Evolutionary conservation across 371 early-diverging fungal species (phyloP).

Genomic region (Circinella umbellata): DNA sequence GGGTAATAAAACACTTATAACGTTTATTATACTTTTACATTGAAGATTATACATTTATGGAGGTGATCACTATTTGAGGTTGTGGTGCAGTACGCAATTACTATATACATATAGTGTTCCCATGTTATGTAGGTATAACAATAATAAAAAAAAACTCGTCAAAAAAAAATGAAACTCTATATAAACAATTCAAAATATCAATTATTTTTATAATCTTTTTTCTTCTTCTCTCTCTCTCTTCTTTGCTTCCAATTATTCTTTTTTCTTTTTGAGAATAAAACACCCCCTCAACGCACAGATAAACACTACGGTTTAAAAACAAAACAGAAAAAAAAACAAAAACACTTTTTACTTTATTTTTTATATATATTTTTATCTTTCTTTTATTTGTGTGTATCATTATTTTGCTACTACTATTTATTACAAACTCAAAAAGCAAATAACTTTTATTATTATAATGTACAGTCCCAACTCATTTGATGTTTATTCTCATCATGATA

Average conservation of each 20-base stretch:
- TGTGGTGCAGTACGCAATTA: not conserved
- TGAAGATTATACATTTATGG: slow-evolving; percentile 4
- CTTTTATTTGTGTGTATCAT: not conserved
- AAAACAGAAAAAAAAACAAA: too few relatives aligned
- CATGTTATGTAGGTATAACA: too few relatives aligned
- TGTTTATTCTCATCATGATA: not conserved
- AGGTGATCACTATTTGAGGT: not conserved
- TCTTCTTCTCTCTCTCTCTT: not conserved
- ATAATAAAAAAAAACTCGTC: not conserved
- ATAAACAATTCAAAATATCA: not conserved
- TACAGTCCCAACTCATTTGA: not conserved
- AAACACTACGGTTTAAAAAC: too few relatives aligned
- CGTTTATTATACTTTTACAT: not conserved
- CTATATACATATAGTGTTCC: too few relatives aligned
- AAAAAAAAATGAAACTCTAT: not conserved
- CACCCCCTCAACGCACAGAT: too few relatives aligned
- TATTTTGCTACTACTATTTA: slow-evolving; percentile 2
- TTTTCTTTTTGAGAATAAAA: not conserved
- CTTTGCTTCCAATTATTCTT: not conserved
- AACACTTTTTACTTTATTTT: too few relatives aligned
- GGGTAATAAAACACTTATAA: not conserved
- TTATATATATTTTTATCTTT: not conserved
- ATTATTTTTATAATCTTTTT: not conserved
- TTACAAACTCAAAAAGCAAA: not conserved
- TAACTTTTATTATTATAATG: not conserved